phyloP scores from a whole-genome alignment of 176 grass and related monocot genomes.

The Carex scoparia region DNA sequence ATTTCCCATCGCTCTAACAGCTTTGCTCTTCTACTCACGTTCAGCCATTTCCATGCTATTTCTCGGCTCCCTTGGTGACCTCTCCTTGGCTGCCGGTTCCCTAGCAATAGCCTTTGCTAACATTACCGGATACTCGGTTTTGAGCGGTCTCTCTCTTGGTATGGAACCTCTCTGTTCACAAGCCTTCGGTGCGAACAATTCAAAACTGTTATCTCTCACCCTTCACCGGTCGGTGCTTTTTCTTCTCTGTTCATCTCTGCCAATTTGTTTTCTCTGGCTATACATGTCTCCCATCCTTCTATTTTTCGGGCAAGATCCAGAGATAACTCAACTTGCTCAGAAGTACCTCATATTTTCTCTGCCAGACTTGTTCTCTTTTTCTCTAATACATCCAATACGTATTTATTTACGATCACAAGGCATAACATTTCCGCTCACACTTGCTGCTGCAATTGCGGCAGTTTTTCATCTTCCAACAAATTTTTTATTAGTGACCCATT shows the following conservation, averaged over 20 bases:
- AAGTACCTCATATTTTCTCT: slow-evolving; percentile 72
- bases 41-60: slow-evolving; percentile 79
- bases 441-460: slow-evolving; percentile 38
- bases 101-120: slow-evolving; percentile 86
- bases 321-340: slow-evolving; percentile 67
- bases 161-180: slow-evolving; percentile 98
- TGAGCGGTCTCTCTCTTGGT: slow-evolving; percentile 79
- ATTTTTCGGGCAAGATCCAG: slow-evolving; percentile 67
- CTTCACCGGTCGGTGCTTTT: slow-evolving; percentile 80
- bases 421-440: slow-evolving; percentile 54
- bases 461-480: slow-evolving; percentile 58
- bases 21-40: slow-evolving; percentile 81
- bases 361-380: slow-evolving; percentile 83
- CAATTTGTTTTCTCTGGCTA: slow-evolving; percentile 64
- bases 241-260: slow-evolving; percentile 85
- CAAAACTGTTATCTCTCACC: slow-evolving; percentile 59
- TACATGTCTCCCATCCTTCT: slow-evolving; percentile 73
- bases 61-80: slow-evolving; percentile 82
- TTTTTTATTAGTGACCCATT: slow-evolving; percentile 49
- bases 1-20: slow-evolving; percentile 69
- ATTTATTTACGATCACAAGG: slow-evolving; percentile 96
- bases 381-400: slow-evolving; percentile 81
- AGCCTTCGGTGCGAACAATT: slow-evolving; percentile 74
- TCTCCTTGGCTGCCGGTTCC: slow-evolving; percentile 75
- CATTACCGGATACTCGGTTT: slow-evolving; percentile 92